phyloP scores from a whole-genome alignment of 192 early-diverging fungal species.

The Entomortierella lignicola region DNA sequence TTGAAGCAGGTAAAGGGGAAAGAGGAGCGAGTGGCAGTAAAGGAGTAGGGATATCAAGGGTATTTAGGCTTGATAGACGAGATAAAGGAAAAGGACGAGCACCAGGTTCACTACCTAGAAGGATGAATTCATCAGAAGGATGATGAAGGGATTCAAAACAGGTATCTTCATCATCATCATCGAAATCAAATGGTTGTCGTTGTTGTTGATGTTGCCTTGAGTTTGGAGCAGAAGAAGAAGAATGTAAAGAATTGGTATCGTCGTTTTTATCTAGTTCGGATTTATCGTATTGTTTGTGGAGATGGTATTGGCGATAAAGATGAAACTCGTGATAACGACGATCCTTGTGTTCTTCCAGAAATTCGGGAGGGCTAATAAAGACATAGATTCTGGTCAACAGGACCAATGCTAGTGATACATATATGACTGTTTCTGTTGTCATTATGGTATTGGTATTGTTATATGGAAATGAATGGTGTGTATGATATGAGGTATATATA shows the following conservation, averaged over 20 bases:
- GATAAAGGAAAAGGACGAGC: constrained; percentile 12
- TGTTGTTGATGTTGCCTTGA: background rate
- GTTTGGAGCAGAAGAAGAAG: background rate
- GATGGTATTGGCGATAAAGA: constrained; percentile 49
- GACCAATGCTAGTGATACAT: constrained; percentile 46
- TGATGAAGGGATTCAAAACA: constrained; percentile 20
- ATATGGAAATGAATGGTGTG: background rate
- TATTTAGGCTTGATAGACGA: constrained; percentile 3
- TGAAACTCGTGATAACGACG: constrained; percentile 45
- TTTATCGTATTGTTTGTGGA: constrained; percentile 40
- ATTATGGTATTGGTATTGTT: background rate
- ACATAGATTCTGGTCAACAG: constrained; percentile 50
- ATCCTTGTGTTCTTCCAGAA: constrained; percentile 52
- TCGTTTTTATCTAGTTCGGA: constrained; percentile 1
- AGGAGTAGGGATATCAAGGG: background rate
- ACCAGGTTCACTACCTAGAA: constrained; percentile 32
- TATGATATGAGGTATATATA: background rate
- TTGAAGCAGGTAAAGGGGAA: background rate
- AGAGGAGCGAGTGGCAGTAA: too few species aligned
- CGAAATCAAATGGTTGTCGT: background rate
- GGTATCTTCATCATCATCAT: too few species aligned
- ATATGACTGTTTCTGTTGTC: constrained; percentile 51
- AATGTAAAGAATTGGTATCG: background rate
- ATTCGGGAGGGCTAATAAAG: constrained; percentile 51
- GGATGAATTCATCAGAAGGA: constrained; percentile 37